These are phyloP conservation scores for Paspalum notatum DNA, from an alignment of 176 grass and related monocot species.

Conservation along the genomic window DNA sequence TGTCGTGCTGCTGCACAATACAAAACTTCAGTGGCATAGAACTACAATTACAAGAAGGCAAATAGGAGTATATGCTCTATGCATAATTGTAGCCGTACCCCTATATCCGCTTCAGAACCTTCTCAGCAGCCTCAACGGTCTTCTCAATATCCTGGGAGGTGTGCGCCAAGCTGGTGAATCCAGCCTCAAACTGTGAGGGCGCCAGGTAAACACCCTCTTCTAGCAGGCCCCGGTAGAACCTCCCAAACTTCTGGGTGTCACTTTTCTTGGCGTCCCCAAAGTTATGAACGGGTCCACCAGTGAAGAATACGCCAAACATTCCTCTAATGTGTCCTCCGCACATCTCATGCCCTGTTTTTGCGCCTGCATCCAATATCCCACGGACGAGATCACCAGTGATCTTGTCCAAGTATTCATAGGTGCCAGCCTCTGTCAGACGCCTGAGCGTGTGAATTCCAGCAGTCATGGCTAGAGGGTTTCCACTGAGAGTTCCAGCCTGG, in stretches of 20 bases:
- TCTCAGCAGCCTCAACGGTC: conserved; percentile 83
- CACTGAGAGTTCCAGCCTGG: conserved; percentile 97
- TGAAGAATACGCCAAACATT: conserved; percentile 96
- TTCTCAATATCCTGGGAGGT: conserved; percentile 74
- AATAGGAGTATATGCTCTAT: not conserved
- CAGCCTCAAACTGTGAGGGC: conserved; percentile 91
- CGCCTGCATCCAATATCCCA: conserved; percentile 75
- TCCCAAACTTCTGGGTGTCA: conserved; percentile 82
- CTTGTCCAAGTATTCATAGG: conserved; percentile 89
- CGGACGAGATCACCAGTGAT: conserved; percentile 73
- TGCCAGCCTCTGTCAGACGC: conserved; percentile 70
- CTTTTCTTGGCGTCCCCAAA: conserved; percentile 90
- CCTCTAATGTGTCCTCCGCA: conserved; percentile 92
- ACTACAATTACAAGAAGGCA: not conserved
- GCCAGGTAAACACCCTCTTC: conserved; percentile 98
- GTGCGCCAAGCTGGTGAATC: conserved; percentile 96
- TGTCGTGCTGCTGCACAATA: conserved; percentile 46
- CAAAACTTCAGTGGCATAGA: conserved; percentile 21
- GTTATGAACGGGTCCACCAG: conserved; percentile 74
- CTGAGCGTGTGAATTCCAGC: conserved; percentile 94
- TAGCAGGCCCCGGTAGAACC: conserved; percentile 89
- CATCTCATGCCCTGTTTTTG: conserved; percentile 79
- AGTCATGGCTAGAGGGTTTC: conserved; percentile 98
- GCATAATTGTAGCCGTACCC: not conserved
- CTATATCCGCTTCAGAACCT: conserved; percentile 78